These are phyloP conservation scores for Agarophyton chilense DNA, from an alignment of 23 red algal species.

Conservation along the genomic window DNA sequence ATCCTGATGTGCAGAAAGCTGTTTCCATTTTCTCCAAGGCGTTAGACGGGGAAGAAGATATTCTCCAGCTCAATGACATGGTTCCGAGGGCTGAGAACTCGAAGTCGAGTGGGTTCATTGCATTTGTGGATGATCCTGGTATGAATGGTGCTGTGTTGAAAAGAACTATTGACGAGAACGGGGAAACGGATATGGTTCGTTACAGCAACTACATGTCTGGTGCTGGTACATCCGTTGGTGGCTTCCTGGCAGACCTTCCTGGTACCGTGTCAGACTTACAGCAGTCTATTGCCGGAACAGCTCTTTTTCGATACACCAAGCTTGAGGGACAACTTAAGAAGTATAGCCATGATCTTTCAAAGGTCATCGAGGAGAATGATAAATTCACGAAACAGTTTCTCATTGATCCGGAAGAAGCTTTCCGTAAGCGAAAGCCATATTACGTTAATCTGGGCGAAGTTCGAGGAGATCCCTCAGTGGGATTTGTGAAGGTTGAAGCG, in stretches of 20 bases:
- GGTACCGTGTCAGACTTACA: not conserved
- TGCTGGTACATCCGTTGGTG: not conserved
- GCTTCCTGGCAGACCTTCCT: not conserved
- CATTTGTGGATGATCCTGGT: slow-evolving; percentile 9
- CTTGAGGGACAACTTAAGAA: not conserved
- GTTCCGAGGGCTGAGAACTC: not conserved
- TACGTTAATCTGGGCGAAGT: not conserved
- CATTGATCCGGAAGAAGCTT: not conserved
- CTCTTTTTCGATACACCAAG: not conserved
- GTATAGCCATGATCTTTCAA: not conserved
- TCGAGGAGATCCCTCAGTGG: not conserved
- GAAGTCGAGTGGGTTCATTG: not conserved
- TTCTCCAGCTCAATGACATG: not conserved
- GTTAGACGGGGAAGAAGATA: not conserved
- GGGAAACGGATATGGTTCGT: not conserved
- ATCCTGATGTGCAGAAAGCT: not conserved
- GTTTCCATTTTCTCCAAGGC: not conserved
- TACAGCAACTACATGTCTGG: not conserved
- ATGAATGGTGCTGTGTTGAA: not conserved
- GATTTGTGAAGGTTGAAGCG: not conserved
- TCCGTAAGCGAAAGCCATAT: not conserved
- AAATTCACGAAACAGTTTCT: not conserved
- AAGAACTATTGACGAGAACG: not conserved
- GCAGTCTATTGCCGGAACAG: not conserved
- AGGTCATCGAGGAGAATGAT: slow-evolving; percentile 13